Conservation (phyloP, 768 basidiomycete genomes). For the Bullera alba region DNA sequence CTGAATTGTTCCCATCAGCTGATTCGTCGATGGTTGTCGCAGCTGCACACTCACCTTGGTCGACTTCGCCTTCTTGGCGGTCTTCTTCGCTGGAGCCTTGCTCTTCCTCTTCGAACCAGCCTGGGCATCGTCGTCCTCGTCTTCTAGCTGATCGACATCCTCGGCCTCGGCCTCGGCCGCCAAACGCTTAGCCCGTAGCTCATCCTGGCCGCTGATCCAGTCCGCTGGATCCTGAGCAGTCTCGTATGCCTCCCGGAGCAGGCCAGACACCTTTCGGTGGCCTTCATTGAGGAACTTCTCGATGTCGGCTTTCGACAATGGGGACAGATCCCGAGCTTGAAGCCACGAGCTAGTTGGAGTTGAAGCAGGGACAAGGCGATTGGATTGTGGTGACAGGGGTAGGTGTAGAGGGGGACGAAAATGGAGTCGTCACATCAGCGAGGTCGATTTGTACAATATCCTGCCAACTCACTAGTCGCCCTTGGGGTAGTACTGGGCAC, state of each 20-base stretch:
- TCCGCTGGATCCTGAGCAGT: conserved; percentile 66
- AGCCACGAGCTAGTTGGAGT: conserved; percentile 66
- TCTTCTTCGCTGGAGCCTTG: conserved; percentile 60
- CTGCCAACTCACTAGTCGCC: conserved; percentile 75
- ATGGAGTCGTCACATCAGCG: background rate
- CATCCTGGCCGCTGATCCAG: conserved; percentile 49
- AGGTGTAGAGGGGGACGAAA: conserved; percentile 3
- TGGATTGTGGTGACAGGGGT: background rate
- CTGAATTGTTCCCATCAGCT: conserved; percentile 52
- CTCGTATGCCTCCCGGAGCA: conserved; percentile 67
- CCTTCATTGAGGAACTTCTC: conserved; percentile 66
- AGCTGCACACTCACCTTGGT: conserved; percentile 53
- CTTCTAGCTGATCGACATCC: conserved; percentile 66
- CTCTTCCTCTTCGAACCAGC: conserved; percentile 62
- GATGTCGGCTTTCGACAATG: conserved; percentile 72
- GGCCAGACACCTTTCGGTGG: conserved; percentile 62
- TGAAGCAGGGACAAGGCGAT: background rate
- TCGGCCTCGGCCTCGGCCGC: conserved; percentile 66
- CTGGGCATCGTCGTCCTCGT: conserved; percentile 71
- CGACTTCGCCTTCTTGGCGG: conserved; percentile 64
- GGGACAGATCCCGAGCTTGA: conserved; percentile 69
- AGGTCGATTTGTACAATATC: background rate
- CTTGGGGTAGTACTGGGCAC: conserved; percentile 80
- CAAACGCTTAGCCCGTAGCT: conserved; percentile 48
- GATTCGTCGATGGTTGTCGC: background rate